A percentile compares a stretch with the other conserved stretches of the same genome.
phyloP scores from a whole-genome alignment of 2,329 filamentous ascomycete species.

The Cytospora schulzeri region DNA sequence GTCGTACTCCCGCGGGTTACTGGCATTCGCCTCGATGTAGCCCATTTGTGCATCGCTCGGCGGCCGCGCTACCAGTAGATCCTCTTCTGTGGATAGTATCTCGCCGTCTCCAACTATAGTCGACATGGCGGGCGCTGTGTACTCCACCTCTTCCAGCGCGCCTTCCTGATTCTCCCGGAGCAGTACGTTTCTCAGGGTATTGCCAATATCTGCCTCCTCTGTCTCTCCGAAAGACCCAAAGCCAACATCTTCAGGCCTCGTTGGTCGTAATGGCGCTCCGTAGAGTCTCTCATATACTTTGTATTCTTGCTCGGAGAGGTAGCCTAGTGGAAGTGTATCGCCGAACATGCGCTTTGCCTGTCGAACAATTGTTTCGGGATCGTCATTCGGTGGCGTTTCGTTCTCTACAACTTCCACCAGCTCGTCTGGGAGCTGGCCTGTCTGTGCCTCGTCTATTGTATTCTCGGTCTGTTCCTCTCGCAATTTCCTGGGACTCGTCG shows the following conservation, averaged over 20 bases:
- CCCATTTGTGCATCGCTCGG: conserved; percentile 41
- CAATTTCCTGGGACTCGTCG: conserved; percentile 15
- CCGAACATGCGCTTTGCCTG: conserved; percentile 75
- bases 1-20: conserved; percentile 56
- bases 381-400: conserved; percentile 28
- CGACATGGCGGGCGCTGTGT: conserved; percentile 41
- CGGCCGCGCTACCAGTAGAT: conserved; percentile 24
- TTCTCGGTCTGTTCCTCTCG: conserved; percentile 12
- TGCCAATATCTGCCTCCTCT: conserved; percentile 28
- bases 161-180: conserved; percentile 60
- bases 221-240: conserved; percentile 35
- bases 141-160: conserved; percentile 63
- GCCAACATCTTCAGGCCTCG: conserved; percentile 60
- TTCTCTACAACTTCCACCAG: background rate
- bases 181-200: conserved; percentile 45
- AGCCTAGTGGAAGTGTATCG: conserved; percentile 71
- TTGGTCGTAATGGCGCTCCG: conserved; percentile 70
- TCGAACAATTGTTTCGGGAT: conserved; percentile 67
- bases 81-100: conserved; percentile 25
- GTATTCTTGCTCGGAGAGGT: conserved; percentile 71
- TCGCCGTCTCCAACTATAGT: conserved; percentile 50
- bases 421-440: conserved; percentile 13
- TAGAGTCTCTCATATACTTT: conserved; percentile 79
- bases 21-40: conserved; percentile 53
- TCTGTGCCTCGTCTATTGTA: background rate